These are phyloP conservation scores for Didymella arachidicola DNA, from an alignment of 2,329 filamentous ascomycete species.

Conservation along the genomic window DNA sequence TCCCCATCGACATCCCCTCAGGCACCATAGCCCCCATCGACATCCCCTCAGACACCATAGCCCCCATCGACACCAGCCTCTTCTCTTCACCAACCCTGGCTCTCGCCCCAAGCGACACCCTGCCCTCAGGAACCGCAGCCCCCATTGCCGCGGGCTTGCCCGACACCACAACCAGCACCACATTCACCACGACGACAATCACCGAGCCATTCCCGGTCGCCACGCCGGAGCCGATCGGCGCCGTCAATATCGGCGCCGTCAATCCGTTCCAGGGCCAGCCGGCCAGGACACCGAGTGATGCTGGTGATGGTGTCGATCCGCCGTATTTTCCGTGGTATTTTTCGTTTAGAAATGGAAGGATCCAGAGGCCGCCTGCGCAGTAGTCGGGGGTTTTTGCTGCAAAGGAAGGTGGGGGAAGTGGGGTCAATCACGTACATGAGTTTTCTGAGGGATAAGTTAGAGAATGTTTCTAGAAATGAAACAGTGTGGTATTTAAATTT, in stretches of 20 bases:
- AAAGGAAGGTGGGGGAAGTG: too few species aligned
- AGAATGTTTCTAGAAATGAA: too few species aligned
- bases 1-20: background rate
- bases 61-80: background rate
- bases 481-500: too few species aligned
- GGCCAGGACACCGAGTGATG: background rate
- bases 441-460: too few species aligned
- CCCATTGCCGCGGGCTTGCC: background rate
- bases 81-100: background rate
- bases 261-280: background rate
- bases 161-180: background rate
- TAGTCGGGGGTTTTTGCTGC: background rate
- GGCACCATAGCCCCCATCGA: background rate
- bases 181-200: background rate
- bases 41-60: background rate
- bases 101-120: background rate
- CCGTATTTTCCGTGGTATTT: background rate
- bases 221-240: background rate
- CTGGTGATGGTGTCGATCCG: background rate
- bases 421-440: too few species aligned
- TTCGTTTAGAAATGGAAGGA: background rate
- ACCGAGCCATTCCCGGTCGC: background rate
- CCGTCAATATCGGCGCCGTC: background rate
- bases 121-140: background rate
- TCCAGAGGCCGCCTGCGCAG: background rate